These are phyloP conservation scores for Yarrowia porcina DNA, from an alignment of 805 yeast genomes.

Conservation along the genomic window DNA sequence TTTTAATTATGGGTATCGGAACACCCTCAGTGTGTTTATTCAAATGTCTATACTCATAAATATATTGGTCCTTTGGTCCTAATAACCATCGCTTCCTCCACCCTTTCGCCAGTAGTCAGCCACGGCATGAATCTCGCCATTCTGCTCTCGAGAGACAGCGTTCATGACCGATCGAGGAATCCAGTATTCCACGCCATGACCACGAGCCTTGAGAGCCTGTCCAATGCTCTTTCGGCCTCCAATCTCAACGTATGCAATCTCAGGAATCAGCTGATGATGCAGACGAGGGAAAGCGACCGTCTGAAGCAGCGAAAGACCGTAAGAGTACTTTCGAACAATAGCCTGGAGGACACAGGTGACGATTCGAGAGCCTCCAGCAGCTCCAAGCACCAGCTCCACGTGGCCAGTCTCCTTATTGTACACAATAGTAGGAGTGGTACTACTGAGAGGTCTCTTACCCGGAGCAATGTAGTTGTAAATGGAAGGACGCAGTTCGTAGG, in stretches of 20 bases:
- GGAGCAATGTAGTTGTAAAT: constrained; percentile 74
- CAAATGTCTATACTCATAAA: too few species aligned
- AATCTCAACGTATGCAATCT: constrained; percentile 58
- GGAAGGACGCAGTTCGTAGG: constrained; percentile 80
- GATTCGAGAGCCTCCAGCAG: constrained; percentile 92
- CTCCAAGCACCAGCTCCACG: constrained; percentile 74
- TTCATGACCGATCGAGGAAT: constrained; percentile 56
- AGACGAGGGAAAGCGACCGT: constrained; percentile 75
- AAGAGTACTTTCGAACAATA: constrained; percentile 60
- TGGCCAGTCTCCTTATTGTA: constrained; percentile 38
- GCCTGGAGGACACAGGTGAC: constrained; percentile 81
- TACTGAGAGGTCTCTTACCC: constrained; percentile 76
- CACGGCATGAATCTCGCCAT: constrained; percentile 62
- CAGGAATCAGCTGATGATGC: constrained; percentile 88
- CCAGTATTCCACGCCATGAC: constrained; percentile 48
- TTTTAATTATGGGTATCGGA: too few species aligned
- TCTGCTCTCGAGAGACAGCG: constrained; percentile 44
- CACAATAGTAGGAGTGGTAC: constrained; percentile 74
- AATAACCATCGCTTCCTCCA: constrained; percentile 70
- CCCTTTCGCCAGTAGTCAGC: constrained; percentile 88
- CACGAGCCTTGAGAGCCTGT: constrained; percentile 43
- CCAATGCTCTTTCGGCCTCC: constrained; percentile 42
- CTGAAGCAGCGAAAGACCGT: constrained; percentile 57
- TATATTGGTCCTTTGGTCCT: background rate
- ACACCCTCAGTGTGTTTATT: too few species aligned